Percentiles rank a stretch among this genome's conserved stretches.
phyloP scores from a whole-genome alignment of 371 early-diverging fungal genomes.

The Zychaea mexicana region DNA sequence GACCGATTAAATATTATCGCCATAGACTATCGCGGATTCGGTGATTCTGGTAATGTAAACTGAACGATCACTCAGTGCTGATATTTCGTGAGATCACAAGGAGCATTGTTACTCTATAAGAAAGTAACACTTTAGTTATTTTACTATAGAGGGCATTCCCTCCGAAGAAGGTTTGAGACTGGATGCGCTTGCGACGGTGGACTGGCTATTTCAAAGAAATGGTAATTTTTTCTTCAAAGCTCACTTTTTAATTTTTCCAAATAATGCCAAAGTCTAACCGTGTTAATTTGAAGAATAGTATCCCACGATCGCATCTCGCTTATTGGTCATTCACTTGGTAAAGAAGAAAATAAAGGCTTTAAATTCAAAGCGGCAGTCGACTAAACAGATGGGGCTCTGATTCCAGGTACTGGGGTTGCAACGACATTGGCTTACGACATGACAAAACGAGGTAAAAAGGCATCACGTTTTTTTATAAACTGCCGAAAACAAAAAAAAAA shows the following conservation, averaged over 20 bases:
- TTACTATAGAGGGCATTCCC: slow-evolving; percentile 35
- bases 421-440: slow-evolving; percentile 42
- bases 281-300: slow-evolving; percentile 17
- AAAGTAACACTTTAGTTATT: slow-evolving; percentile 5
- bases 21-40: slow-evolving; percentile 53
- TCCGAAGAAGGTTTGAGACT: slow-evolving; percentile 36
- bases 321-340: slow-evolving; percentile 51
- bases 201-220: slow-evolving; percentile 37
- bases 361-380: too few species aligned
- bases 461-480: not conserved
- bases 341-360: not conserved
- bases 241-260: not conserved
- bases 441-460: slow-evolving; percentile 29
- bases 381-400: not conserved
- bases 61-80: not conserved
- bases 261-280: not conserved
- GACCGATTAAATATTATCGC: slow-evolving; percentile 36
- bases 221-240: too few species aligned
- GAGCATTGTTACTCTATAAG: not conserved
- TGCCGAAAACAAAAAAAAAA: not conserved
- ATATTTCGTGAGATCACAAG: not conserved
- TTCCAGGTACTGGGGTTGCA: slow-evolving; percentile 47
- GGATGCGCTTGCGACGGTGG: slow-evolving; percentile 39
- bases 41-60: slow-evolving; percentile 36
- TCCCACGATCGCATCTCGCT: slow-evolving; percentile 32